phyloP scores from a whole-genome alignment of 108 stramenopile species.

The Craspedostauros australis region DNA sequence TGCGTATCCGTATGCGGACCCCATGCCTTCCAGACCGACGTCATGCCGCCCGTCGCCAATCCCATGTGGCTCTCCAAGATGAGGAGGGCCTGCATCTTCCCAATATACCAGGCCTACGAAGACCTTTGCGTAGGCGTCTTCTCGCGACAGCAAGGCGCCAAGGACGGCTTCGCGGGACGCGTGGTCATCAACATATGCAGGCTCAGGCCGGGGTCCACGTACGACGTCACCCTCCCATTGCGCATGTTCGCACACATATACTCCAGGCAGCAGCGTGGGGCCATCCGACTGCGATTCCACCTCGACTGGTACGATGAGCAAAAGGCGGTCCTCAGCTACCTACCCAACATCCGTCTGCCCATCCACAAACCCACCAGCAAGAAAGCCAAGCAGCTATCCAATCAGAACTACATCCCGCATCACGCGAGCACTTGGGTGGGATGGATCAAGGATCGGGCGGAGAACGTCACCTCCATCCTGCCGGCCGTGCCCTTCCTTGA shows the following conservation, averaged over 20 bases:
- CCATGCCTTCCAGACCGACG: conserved; percentile 50
- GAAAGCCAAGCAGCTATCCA: not conserved
- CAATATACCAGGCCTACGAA: conserved; percentile 40
- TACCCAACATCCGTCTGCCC: too few relatives aligned
- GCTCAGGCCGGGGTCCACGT: conserved; percentile 37
- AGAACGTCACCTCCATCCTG: too few relatives aligned
- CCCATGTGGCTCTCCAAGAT: conserved; percentile 47
- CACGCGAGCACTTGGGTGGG: too few relatives aligned
- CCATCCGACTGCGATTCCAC: conserved; percentile 45
- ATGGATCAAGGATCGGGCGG: too few relatives aligned
- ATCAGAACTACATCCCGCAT: not conserved
- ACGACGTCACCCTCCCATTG: conserved; percentile 44
- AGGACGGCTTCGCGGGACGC: conserved; percentile 47
- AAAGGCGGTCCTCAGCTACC: conserved; percentile 41
- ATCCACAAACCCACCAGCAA: conserved; percentile 1
- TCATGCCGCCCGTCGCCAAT: conserved; percentile 25
- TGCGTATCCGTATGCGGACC: conserved; percentile 43
- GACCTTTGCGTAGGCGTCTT: conserved; percentile 41
- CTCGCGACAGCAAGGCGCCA: conserved; percentile 30
- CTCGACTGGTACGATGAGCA: conserved; percentile 45
- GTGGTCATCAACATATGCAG: conserved; percentile 39
- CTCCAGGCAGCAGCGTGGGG: conserved; percentile 27
- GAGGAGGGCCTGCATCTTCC: conserved; percentile 49
- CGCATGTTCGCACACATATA: conserved; percentile 34
- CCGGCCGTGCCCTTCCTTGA: too few relatives aligned